Evolutionary conservation across 1,284 basidiomycete species (phyloP).

Genomic region (Leccinum fallax): DNA sequence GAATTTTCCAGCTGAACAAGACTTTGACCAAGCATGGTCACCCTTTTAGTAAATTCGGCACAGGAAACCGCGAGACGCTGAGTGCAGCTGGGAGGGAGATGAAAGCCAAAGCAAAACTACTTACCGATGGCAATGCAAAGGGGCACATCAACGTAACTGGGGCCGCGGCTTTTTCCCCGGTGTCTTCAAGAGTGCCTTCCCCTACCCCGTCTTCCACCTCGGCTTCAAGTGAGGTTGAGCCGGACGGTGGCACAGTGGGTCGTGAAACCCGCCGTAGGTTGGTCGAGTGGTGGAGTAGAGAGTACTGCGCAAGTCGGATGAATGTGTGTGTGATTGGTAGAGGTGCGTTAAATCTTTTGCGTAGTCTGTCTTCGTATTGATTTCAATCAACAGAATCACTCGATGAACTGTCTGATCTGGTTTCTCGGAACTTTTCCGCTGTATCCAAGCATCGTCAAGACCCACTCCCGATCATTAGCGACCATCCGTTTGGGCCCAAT

Average conservation of each 20-base stretch:
- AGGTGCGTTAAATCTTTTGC: conserved; percentile 48
- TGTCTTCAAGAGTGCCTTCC: conserved; percentile 59
- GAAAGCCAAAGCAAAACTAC: conserved; percentile 49
- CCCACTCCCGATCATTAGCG: conserved; percentile 66
- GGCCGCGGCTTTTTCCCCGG: conserved; percentile 47
- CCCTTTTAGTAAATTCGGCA: conserved; percentile 93
- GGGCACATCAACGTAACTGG: conserved; percentile 10
- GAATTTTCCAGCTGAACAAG: conserved; percentile 97
- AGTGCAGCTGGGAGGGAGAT: conserved; percentile 66
- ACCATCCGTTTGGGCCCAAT: conserved; percentile 76
- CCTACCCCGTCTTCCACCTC: conserved; percentile 63
- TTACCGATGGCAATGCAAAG: conserved; percentile 11
- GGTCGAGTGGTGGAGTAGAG: conserved; percentile 92
- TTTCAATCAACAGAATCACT: conserved; percentile 63
- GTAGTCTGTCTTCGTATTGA: background rate
- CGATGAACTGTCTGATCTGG: conserved; percentile 74
- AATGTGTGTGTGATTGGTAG: conserved; percentile 89
- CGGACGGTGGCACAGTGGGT: conserved; percentile 76
- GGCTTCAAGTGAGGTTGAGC: conserved; percentile 56
- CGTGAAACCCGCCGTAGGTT: conserved; percentile 89
- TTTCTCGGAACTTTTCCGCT: conserved; percentile 78
- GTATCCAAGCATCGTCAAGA: conserved; percentile 73
- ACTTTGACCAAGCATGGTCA: conserved; percentile 81
- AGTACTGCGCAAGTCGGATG: conserved; percentile 97
- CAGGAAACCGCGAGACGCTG: conserved; percentile 86